phyloP scores from a whole-genome alignment of 306 rosid genomes.

The Canavalia ensiformis region DNA sequence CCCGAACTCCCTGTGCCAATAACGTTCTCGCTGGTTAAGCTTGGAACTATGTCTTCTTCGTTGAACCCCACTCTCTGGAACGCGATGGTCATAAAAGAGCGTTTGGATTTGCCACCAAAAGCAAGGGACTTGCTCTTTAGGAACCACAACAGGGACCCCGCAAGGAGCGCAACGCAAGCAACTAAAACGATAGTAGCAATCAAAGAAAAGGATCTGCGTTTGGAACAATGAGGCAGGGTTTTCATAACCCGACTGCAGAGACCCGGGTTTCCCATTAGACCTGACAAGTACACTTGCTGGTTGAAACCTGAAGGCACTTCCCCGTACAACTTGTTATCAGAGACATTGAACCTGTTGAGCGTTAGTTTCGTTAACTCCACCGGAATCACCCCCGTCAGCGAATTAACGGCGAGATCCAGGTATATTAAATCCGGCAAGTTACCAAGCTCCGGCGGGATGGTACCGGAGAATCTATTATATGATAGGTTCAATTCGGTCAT shows the following conservation, averaged over 20 bases:
- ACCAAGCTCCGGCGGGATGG: slow-evolving; percentile 73
- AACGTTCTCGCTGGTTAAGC: slow-evolving; percentile 57
- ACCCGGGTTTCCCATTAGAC: slow-evolving; percentile 69
- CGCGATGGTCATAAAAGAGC: slow-evolving; percentile 52
- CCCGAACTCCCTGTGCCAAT: slow-evolving; percentile 85
- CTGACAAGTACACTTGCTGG: slow-evolving; percentile 44
- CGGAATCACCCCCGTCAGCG: slow-evolving; percentile 74
- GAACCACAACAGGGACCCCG: slow-evolving; percentile 61
- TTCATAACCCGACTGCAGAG: slow-evolving; percentile 67
- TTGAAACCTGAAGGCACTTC: slow-evolving; percentile 70
- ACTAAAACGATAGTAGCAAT: slow-evolving; percentile 49
- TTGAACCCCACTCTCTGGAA: slow-evolving; percentile 71
- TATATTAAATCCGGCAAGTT: slow-evolving; percentile 60
- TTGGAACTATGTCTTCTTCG: slow-evolving; percentile 68
- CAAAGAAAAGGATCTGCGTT: slow-evolving; percentile 50
- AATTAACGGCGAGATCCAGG: slow-evolving; percentile 77
- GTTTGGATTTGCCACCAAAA: slow-evolving; percentile 50
- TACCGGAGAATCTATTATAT: slow-evolving; percentile 60
- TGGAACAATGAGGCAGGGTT: slow-evolving; percentile 60
- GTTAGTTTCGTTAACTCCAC: slow-evolving; percentile 64
- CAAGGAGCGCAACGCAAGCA: slow-evolving; percentile 47
- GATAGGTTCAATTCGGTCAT: slow-evolving; percentile 74
- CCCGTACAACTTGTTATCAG: slow-evolving; percentile 67
- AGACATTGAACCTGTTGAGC: slow-evolving; percentile 69
- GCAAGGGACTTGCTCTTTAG: slow-evolving; percentile 45